Percentiles rank a stretch among this genome's conserved stretches.
Evolutionary conservation across 2,329 filamentous ascomycete genomes (phyloP).

Genomic region (Phyllosticta citribraziliensis): DNA sequence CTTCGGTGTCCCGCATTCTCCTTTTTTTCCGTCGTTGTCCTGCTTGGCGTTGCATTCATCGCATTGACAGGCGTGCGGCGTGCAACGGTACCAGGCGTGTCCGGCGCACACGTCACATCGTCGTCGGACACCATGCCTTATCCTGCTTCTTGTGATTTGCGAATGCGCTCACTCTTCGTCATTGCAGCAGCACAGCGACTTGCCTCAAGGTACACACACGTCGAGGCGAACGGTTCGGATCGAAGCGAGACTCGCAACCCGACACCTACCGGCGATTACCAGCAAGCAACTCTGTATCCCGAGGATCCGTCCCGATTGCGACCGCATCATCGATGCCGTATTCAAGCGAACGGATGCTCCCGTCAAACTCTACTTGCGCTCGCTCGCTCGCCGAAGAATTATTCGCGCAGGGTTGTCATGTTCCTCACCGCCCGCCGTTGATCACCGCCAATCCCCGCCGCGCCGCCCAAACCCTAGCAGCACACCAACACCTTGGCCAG

Average conservation of each 20-base stretch:
- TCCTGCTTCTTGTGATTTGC: not conserved
- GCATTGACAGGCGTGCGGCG: not conserved
- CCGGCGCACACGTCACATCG: constrained; percentile 1
- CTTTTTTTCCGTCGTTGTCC: not conserved
- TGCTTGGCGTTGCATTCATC: not conserved
- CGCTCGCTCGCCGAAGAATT: not conserved
- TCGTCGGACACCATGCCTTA: not conserved
- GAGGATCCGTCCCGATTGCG: not conserved
- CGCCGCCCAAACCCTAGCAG: not conserved
- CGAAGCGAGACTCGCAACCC: not conserved
- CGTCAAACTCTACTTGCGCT: not conserved
- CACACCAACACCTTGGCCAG: not conserved
- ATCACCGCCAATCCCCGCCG: not conserved
- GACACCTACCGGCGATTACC: not conserved
- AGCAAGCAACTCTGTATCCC: not conserved
- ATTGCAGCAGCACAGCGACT: not conserved
- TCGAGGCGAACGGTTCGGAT: not conserved
- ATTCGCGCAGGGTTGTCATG: not conserved
- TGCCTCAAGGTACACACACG: not conserved
- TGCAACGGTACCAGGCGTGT: not conserved
- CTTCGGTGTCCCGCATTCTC: not conserved
- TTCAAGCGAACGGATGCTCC: not conserved
- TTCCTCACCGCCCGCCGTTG: not conserved
- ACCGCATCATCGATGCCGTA: not conserved
- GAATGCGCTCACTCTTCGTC: not conserved